Evolutionary conservation across 768 basidiomycete genomes (phyloP), one percentile per base, ranked within the genome.

Genomic region (Macrolepiota albuminosa): DNA sequence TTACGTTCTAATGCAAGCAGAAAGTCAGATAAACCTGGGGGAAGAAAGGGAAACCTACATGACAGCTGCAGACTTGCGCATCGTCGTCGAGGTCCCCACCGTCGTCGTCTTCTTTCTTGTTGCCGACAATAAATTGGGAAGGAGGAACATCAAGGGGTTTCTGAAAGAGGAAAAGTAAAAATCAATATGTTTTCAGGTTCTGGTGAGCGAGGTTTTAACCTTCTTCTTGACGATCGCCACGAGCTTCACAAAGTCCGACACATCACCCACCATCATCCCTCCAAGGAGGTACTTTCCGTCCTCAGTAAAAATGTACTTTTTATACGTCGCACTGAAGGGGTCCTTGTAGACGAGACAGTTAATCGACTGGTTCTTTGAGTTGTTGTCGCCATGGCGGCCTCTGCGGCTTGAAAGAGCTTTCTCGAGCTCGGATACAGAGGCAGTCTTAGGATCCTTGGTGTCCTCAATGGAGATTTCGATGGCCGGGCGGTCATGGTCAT

Each of bases 211-310:
- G 21, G 36, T 16, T 57, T 69, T 36, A 57, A 79, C 85, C 75
- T 83, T 84, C 76, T 88, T 88, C 74, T 86, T 87, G 33, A 87
- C 84, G 36, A 89, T 74, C 13, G 83, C 75, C n/a, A 89, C 78
- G 14, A 90, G 76, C 70, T 89, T 88, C 58, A 84, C 80, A 65
- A 84, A 89, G 67, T 87, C 85, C 40, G 75, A 77, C 10, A 82
- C 82, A 65, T 88, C 86, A 3, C 88, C 89, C n/a, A 91, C 81
- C 87, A 90, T 87, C 81, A 89, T 88, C 4, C 89, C 89, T 13
- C 89, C 89, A 4, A 91, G 72, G 13, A 91, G 75, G 63, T 87
- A 79, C 70, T 86, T 84, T 11, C 88, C 89, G 66, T 90, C 87
- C 8, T 78, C 78, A 11, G 80, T 85, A 68, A 90, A 90, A 46